A percentile compares a stretch with the other conserved stretches of the same genome.
phyloP scores from a whole-genome alignment of 2,329 filamentous ascomycete genomes.

The Ilyonectria sp. region DNA sequence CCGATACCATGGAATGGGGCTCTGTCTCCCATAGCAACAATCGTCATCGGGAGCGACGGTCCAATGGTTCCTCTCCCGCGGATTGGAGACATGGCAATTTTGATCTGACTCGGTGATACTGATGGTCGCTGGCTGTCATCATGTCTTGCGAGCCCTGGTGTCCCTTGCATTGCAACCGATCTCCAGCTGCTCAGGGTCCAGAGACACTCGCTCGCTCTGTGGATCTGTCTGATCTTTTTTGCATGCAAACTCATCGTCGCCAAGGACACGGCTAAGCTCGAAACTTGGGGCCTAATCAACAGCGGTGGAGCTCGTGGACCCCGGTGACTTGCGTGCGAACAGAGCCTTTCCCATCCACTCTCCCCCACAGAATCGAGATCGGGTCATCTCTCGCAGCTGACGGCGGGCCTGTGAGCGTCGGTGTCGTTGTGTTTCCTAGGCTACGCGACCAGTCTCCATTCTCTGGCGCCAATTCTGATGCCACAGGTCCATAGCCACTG shows the following conservation, averaged over 20 bases:
- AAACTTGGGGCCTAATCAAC: slow-evolving; percentile 9
- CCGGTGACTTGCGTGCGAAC: slow-evolving; percentile 9
- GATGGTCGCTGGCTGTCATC: slow-evolving; percentile 4
- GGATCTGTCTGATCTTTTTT: background rate
- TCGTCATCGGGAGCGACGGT: background rate
- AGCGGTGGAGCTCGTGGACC: slow-evolving; percentile 18
- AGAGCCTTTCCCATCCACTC: slow-evolving; percentile 24
- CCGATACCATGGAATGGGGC: slow-evolving; percentile 27
- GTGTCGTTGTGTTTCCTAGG: slow-evolving; percentile 24
- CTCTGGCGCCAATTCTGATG: background rate
- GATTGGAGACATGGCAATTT: slow-evolving; percentile 18
- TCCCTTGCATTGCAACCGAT: slow-evolving; percentile 12
- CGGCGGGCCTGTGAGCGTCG: background rate
- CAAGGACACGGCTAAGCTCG: slow-evolving; percentile 6
- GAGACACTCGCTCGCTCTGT: slow-evolving; percentile 13
- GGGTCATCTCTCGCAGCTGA: slow-evolving; percentile 18
- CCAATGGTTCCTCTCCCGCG: background rate
- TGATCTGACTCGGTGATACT: slow-evolving; percentile 29
- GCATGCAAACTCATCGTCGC: slow-evolving; percentile 12
- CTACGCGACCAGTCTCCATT: slow-evolving; percentile 21
- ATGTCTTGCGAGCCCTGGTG: background rate
- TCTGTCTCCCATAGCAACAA: slow-evolving; percentile 44
- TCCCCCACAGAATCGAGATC: slow-evolving; percentile 35
- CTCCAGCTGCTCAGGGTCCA: background rate
- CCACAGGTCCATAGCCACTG: slow-evolving; percentile 2